phyloP scores from a whole-genome alignment of 768 basidiomycete species.

The Boletellus sp. region DNA sequence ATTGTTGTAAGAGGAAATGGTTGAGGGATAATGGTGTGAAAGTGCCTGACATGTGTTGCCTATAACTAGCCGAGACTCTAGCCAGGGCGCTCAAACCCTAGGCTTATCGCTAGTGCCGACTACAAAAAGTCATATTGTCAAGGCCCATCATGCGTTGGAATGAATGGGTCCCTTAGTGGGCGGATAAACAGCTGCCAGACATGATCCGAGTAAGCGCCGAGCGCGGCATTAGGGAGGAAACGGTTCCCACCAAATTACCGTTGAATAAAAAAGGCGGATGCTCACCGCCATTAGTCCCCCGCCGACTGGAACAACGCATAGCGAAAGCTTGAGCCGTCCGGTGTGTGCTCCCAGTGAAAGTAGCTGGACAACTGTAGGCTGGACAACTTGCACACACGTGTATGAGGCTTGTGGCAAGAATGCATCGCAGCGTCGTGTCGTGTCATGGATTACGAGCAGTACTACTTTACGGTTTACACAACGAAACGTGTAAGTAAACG shows the following conservation, averaged over 20 bases:
- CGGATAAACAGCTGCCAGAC: not conserved
- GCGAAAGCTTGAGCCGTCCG: too few species aligned
- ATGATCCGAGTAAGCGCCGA: not conserved
- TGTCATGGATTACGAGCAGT: not conserved
- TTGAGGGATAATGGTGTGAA: not conserved
- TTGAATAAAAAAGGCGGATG: too few species aligned
- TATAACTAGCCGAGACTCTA: slow-evolving; percentile 1
- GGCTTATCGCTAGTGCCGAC: not conserved
- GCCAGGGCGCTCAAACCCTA: not conserved
- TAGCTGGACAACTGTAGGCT: too few species aligned
- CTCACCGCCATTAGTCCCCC: too few species aligned
- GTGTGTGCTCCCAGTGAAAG: too few species aligned
- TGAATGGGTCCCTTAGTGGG: slow-evolving; percentile 8
- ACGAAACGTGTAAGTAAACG: not conserved
- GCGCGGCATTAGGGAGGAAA: slow-evolving; percentile 1
- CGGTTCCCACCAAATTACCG: too few species aligned
- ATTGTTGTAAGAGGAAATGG: slow-evolving; percentile 9
- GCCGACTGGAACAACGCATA: too few species aligned
- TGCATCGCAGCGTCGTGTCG: not conserved
- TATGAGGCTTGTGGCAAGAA: too few species aligned
- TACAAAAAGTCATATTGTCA: not conserved
- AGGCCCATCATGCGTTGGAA: not conserved
- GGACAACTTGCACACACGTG: too few species aligned
- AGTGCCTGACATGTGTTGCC: slow-evolving; percentile 3
- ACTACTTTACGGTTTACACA: not conserved